These are phyloP conservation scores for Boletus mariae DNA, from an alignment of 1,284 basidiomycete species.

Conservation along the genomic window DNA sequence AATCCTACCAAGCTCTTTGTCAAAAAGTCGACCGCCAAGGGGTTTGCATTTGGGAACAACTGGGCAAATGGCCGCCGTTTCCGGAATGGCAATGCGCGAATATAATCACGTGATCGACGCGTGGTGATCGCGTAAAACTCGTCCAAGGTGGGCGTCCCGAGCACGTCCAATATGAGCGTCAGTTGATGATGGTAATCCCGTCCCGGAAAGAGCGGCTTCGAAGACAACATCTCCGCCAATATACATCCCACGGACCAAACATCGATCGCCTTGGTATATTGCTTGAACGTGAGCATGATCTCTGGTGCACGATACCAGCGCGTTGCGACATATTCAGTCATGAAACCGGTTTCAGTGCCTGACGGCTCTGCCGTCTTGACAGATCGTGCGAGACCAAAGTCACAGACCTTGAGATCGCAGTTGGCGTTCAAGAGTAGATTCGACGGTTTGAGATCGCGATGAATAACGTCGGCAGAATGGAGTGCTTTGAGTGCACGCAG, in stretches of 20 bases:
- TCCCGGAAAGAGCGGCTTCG: slow-evolving; percentile 93
- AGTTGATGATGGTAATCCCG: slow-evolving; percentile 96
- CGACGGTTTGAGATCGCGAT: slow-evolving; percentile 94
- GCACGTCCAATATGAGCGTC: slow-evolving; percentile 84
- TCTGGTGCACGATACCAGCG: slow-evolving; percentile 93
- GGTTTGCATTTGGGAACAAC: slow-evolving; percentile 85
- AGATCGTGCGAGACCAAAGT: slow-evolving; percentile 88
- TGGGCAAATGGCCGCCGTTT: slow-evolving; percentile 76
- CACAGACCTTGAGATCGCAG: slow-evolving; percentile 93
- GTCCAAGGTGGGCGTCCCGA: slow-evolving; percentile 89
- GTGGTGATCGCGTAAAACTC: slow-evolving; percentile 91
- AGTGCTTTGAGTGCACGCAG: slow-evolving; percentile 91
- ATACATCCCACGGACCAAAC: slow-evolving; percentile 98
- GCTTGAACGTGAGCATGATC: slow-evolving; percentile 96
- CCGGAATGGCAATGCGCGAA: slow-evolving; percentile 84
- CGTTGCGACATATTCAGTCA: slow-evolving; percentile 95
- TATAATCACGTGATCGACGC: slow-evolving; percentile 83
- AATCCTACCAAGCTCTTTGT: slow-evolving; percentile 80
- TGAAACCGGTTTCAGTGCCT: slow-evolving; percentile 82
- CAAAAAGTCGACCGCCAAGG: slow-evolving; percentile 87
- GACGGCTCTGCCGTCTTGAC: slow-evolving; percentile 84
- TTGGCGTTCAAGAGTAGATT: slow-evolving; percentile 95
- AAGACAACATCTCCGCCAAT: slow-evolving; percentile 93
- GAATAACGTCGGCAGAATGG: slow-evolving; percentile 92
- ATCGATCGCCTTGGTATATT: slow-evolving; percentile 93